Base-by-base conservation (phyloP, 805 yeast species). In the Ogataea thermomethanolica region DNA sequence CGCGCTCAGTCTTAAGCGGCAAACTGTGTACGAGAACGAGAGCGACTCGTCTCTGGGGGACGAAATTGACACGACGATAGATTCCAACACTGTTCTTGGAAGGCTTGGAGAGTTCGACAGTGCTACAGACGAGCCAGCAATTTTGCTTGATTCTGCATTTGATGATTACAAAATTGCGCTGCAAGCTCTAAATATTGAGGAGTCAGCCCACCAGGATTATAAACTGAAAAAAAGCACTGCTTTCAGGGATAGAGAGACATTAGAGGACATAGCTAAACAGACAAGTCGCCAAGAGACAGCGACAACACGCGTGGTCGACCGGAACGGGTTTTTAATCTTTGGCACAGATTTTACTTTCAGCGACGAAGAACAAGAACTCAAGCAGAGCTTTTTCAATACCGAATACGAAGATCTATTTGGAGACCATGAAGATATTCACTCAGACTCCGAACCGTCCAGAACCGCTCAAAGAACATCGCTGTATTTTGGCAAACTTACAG, bases 401-500 rank as follows among this genome's bases (percentile, higher is more conserved):
- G 48, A 44, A 27, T 35, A 42, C 15, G 48, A 39, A 5, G 25
- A 29, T 29, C 31, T 29, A 29, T 29, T 29, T n/a, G 31, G 20
- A 17, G 20, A 17, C 20, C 20, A 17, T 17, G 20, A 17, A 17
- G 20, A 17, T 4, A 17, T 5, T 4, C 20, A 12, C 14, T 41
- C 36, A n/a, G 46, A 43, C 31, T 33, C 13, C 31, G 14, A n/a
- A 9, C 24, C n/a, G 15, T 3, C 25, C 27, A 8, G 21, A 23
- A 26, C 25, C 38, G 17, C 22, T 43, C 49, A 51, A 26, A 37
- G 56, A 33, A 52, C 56, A 13, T 52, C 56, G 15, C 39, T 52
- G 24, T 50, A 52, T 32, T 52, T 52, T 33, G 44, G 42, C n/a
- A 28, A 20, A 13, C 15, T 46, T 56, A 81, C 11, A 84, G 58